These are phyloP conservation scores for Monosporascus cannonballus DNA, from an alignment of 2,329 filamentous ascomycete genomes.

Conservation along the genomic window DNA sequence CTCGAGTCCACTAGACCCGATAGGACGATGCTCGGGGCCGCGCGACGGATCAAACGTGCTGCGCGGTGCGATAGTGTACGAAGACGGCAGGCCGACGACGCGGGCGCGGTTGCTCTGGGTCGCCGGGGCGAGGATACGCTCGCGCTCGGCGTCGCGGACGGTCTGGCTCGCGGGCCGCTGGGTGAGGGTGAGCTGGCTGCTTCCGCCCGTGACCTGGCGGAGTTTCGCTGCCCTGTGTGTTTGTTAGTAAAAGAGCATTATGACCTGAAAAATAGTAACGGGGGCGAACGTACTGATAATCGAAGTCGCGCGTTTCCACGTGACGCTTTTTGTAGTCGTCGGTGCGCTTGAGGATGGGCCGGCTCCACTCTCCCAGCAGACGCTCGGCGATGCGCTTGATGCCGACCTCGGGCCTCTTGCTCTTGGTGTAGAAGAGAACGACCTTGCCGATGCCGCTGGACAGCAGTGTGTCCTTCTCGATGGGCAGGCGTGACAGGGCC, in stretches of 20 bases:
- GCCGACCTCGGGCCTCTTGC: constrained; percentile 76
- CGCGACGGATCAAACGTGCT: constrained; percentile 54
- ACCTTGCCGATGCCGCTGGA: constrained; percentile 95
- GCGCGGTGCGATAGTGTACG: constrained; percentile 54
- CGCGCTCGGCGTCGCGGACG: constrained; percentile 44
- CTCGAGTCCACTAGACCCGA: constrained; percentile 57
- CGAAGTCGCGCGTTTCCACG: constrained; percentile 57
- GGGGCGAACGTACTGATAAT: constrained; percentile 48
- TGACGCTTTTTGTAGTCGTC: constrained; percentile 89
- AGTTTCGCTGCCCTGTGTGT: constrained; percentile 44
- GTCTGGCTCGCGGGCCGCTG: constrained; percentile 21
- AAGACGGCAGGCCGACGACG: constrained; percentile 46
- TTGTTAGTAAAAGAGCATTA: constrained; percentile 5
- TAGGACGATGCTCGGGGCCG: constrained; percentile 49
- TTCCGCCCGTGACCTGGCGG: constrained; percentile 34
- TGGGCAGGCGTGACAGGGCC: constrained; percentile 71
- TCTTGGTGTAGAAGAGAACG: constrained; percentile 93
- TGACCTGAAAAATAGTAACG: background rate
- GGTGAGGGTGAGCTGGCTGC: constrained; percentile 28
- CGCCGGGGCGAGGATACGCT: constrained; percentile 52
- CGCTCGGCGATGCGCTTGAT: constrained; percentile 95
- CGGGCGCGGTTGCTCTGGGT: constrained; percentile 50
- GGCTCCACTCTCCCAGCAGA: constrained; percentile 90
- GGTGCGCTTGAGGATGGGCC: constrained; percentile 86
- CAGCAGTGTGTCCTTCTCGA: constrained; percentile 84